Base-by-base conservation (phyloP, 179 eudicot species). In the Beta corolliflora region DNA sequence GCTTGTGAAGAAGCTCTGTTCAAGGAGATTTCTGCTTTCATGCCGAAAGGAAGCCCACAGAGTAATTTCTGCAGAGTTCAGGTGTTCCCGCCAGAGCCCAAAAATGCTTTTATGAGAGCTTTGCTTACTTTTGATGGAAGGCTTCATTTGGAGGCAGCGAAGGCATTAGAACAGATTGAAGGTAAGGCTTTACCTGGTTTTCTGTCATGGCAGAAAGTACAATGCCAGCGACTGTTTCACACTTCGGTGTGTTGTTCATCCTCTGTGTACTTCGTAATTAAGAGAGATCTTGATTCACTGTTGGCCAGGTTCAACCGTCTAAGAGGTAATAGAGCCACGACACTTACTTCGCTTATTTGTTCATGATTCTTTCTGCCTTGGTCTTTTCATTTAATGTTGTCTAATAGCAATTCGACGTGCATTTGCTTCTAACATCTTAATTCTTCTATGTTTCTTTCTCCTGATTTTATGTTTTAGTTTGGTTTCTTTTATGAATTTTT, bases 141-240 rank as follows among this genome's bases (percentile, higher is more conserved):
- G 84, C 79, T 94, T 48, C 97, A 94, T 88, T 85, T 96, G 89
- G 99, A 96, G 89, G 98, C 97, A n/a, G 99, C 99, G 53, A 91
- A 86, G 85, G 99, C 99, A 55, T 88, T 96, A 85, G 97, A 94
- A 87, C 92, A 91, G 56, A 88, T 96, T 83, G 92, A 94, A 83
- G 98, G 99, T 77, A 94, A 82, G 84, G 92, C 89, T 63, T 82
- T 96, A 85, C 93, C 93, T 64, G 96, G 96, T 83, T 89, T 89
- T 82, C 87, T 50, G 41, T 73, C 93, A 1, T 96, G 99, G 99
- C 99, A 96, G 93, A 96, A 94, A 86, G 88, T 96, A 72, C 87
- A 82, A 77, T 91, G 98, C 67, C 89, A 89, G 78, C 92, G 86
- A 46, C 63, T 89, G 82, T 96, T 96, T 88, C 90, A 91, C 76